A percentile compares a stretch with the other conserved stretches of the same genome.
phyloP scores from a whole-genome alignment of 441 rosid genomes.

The Bruguiera hainesii region DNA sequence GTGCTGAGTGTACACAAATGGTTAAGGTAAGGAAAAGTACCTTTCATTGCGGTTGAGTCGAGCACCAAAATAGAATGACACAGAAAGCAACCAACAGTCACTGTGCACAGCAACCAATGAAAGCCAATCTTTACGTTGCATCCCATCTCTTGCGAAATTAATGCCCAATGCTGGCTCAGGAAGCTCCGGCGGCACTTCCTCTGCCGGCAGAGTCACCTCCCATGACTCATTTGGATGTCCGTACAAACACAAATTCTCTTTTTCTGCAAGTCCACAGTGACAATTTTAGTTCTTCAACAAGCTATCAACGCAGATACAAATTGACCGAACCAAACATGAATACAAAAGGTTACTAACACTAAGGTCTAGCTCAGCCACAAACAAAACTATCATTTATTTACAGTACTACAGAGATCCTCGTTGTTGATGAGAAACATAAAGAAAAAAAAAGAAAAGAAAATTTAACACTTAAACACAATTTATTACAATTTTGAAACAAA shows the following conservation, averaged over 20 bases:
- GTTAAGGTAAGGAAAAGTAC: conserved; percentile 21
- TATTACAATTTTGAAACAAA: no score
- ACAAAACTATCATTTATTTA: no score
- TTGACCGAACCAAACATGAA: no score
- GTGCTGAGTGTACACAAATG: neutral
- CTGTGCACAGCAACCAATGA: conserved; percentile 82
- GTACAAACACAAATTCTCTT: conserved; percentile 81
- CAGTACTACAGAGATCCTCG: no score
- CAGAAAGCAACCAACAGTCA: conserved; percentile 81
- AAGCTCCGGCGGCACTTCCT: conserved; percentile 87
- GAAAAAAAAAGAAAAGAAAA: no score
- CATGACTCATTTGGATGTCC: conserved; percentile 73
- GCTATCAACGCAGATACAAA: no score
- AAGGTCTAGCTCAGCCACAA: no score
- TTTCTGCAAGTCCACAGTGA: conserved; percentile 35
- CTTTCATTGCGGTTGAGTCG: conserved; percentile 67
- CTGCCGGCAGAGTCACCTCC: conserved; percentile 79
- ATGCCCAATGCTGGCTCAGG: conserved; percentile 87
- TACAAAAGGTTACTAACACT: no score
- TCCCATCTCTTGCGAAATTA: conserved; percentile 86
- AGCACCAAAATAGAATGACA: conserved; percentile 77
- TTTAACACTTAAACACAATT: no score
- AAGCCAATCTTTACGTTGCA: conserved; percentile 81
- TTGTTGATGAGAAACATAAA: no score
- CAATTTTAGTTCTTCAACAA: neutral